Base-by-base conservation (phyloP, 768 basidiomycete genomes). In the Xerocomellus intermedius region DNA sequence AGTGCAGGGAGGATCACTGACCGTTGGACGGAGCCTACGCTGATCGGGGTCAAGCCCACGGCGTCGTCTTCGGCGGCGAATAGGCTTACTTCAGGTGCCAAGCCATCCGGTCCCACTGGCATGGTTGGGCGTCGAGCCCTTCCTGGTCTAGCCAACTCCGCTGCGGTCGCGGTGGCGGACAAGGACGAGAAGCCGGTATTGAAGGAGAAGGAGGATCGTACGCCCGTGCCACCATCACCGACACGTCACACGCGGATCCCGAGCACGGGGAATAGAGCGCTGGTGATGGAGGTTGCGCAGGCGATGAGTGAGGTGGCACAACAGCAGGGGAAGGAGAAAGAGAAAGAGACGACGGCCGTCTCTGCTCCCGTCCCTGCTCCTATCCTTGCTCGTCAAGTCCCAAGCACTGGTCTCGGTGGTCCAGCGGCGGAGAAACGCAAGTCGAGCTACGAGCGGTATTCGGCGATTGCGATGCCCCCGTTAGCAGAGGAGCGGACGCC, bases 201-300 rank as follows among this genome's bases (percentile, higher is more conserved):
- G 8, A 58, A 43, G 50, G 72, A 74, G 4, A 68, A 57, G 37
- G 48, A 48, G 24, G 64, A 61, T 21, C 58, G 54, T 16, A 17
- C 55, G 8, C 2, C 17, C 3, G 42, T 66, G 21, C 57, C 70
- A 2, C 57, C 64, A 4, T 70, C 77, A 1, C 75, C 80, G 6
- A 64, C 71, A 4, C 78, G 76, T 48, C 81, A 79, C 62, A 54
- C 72, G 42, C 83, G 87, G 21, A 85, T 85, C 48, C 82, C 87
- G 5, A 88, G 82, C 62, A 81, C 86, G 6, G 86, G 87, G 16
- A 82, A 80, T 49, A 75, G 90, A 55, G 82, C 86, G 19, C 82
- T 83, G 14, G 87, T 84, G 22, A 91, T 91, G 89, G 87, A 91
- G 39, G 82, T 91, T 12, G 87, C 87, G 3, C 85, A 85, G 65